Conservation (phyloP, 225 moss, liverwort and hornwort genomes). For the Polytrichum formosum region DNA sequence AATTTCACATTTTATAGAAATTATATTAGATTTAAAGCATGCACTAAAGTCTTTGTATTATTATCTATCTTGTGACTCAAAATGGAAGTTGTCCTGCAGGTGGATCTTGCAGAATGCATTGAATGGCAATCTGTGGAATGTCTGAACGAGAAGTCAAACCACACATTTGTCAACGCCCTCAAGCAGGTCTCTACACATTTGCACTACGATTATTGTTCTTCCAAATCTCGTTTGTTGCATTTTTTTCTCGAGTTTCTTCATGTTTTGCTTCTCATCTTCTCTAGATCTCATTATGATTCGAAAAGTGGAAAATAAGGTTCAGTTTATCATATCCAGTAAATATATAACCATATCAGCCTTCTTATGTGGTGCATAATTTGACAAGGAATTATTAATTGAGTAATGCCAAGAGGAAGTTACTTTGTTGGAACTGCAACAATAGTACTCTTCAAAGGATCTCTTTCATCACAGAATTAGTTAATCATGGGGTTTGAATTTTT, state of each 20-base stretch:
- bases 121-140: conserved; percentile 97
- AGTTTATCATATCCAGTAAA: background rate
- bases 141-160: conserved; percentile 87
- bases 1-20: too few species aligned
- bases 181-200: conserved; percentile 60
- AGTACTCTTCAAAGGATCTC: background rate
- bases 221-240: background rate
- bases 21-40: too few species aligned
- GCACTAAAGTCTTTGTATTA: too few species aligned
- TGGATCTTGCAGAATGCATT: conserved; percentile 87
- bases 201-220: background rate
- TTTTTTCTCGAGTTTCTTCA: background rate
- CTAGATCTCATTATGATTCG: too few species aligned
- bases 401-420: background rate
- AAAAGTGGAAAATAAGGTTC: too few species aligned
- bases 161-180: conserved; percentile 78
- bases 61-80: too few species aligned
- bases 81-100: conserved; percentile 34
- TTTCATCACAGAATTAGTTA: background rate
- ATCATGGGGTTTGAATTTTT: background rate
- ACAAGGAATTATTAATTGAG: background rate
- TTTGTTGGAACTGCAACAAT: background rate
- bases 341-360: background rate
- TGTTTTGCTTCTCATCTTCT: background rate
- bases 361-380: background rate